These are phyloP conservation scores for Tulasnella sp. DNA, from an alignment of 768 basidiomycete species.

Conservation along the genomic window DNA sequence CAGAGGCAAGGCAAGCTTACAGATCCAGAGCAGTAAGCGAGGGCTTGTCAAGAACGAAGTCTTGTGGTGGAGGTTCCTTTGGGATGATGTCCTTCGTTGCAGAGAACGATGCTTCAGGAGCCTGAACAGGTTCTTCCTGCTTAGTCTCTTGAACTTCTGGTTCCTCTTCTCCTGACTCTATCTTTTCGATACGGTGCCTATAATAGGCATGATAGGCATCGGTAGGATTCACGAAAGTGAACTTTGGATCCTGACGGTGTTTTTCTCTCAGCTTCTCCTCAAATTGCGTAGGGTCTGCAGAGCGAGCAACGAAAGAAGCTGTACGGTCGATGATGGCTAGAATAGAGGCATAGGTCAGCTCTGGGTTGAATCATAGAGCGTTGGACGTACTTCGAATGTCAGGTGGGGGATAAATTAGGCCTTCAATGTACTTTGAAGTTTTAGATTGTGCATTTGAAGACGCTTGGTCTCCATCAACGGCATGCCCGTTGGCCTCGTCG, in stretches of 20 bases:
- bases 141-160: conserved; percentile 46
- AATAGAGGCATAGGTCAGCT: background rate
- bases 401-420: conserved; percentile 16
- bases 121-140: conserved; percentile 31
- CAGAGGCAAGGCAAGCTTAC: conserved; percentile 39
- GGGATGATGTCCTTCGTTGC: conserved; percentile 27
- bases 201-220: conserved; percentile 99
- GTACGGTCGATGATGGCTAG: conserved; percentile 93
- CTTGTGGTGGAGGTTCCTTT: conserved; percentile 53
- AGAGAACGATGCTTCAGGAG: conserved; percentile 1
- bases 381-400: conserved; percentile 14
- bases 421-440: conserved; percentile 13
- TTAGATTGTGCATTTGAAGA: background rate
- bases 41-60: conserved; percentile 79
- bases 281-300: conserved; percentile 85
- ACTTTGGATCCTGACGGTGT: conserved; percentile 93
- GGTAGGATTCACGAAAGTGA: conserved; percentile 92
- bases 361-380: background rate
- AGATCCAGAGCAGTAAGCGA: conserved; percentile 81
- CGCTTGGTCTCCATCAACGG: background rate
- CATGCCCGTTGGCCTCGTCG: background rate
- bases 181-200: conserved; percentile 77
- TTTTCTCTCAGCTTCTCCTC: conserved; percentile 97
- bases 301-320: conserved; percentile 80
- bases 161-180: conserved; percentile 57